phyloP scores from a whole-genome alignment of 495 filamentous ascomycete genomes.

The Daldinia grandis region DNA sequence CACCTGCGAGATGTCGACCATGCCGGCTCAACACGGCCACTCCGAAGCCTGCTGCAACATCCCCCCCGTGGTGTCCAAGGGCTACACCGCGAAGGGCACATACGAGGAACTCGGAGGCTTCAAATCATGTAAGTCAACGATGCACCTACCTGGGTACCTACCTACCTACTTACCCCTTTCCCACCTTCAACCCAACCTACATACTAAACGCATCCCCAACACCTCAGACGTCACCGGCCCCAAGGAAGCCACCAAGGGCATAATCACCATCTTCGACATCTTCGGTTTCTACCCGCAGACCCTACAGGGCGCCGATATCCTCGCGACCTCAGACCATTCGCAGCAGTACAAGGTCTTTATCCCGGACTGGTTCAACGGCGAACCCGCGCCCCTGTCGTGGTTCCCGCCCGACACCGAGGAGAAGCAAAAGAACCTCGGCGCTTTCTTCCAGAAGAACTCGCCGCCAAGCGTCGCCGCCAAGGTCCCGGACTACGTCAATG shows the following conservation, averaged over 20 bases:
- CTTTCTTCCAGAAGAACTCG: slow-evolving; percentile 77
- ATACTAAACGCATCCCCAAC: background rate
- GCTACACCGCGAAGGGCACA: slow-evolving; percentile 70
- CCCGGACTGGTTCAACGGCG: slow-evolving; percentile 73
- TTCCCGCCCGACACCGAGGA: slow-evolving; percentile 82
- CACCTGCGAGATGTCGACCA: slow-evolving; percentile 58
- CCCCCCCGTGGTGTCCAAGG: slow-evolving; percentile 69
- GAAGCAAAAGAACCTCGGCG: slow-evolving; percentile 76
- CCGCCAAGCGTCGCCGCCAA: slow-evolving; percentile 69
- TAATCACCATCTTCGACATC: slow-evolving; percentile 74
- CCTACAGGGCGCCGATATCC: slow-evolving; percentile 74
- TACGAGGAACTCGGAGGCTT: slow-evolving; percentile 70
- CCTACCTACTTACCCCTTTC: background rate
- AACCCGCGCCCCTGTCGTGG: slow-evolving; percentile 63
- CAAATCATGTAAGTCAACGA: slow-evolving; percentile 67
- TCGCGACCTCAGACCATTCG: slow-evolving; percentile 63
- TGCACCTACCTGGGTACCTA: background rate
- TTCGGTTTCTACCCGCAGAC: slow-evolving; percentile 78
- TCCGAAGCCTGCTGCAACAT: slow-evolving; percentile 77
- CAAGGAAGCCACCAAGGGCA: slow-evolving; percentile 62
- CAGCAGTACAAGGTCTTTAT: slow-evolving; percentile 71
- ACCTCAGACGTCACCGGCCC: slow-evolving; percentile 68
- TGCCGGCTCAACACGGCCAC: slow-evolving; percentile 61
- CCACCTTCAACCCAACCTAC: slow-evolving; percentile 5
- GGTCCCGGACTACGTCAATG: slow-evolving; percentile 69